phyloP scores from a whole-genome alignment of 306 rosid genomes.

The Sophora flavescens region DNA sequence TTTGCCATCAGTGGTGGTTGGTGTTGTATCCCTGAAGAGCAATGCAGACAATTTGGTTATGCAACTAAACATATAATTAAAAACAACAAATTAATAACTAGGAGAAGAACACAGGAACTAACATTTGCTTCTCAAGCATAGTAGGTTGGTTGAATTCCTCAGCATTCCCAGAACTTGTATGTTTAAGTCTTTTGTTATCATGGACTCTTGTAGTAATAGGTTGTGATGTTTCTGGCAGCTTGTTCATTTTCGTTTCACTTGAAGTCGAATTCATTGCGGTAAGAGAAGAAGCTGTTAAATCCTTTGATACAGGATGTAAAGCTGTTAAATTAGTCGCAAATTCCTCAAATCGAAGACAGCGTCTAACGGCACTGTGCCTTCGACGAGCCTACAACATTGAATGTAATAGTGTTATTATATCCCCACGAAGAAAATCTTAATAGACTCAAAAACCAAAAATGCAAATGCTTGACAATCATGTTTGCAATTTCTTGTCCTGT shows the following conservation, averaged over 20 bases:
- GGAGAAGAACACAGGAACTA: neutral
- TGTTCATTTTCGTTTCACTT: neutral
- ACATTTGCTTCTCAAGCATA: conserved; percentile 51
- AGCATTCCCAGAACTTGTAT: conserved; percentile 34
- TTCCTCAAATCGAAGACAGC: conserved; percentile 58
- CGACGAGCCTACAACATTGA: conserved; percentile 39
- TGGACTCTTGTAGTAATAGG: conserved; percentile 16
- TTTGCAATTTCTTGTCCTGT: too few relatives aligned
- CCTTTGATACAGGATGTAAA: conserved; percentile 12
- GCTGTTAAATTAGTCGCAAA: conserved; percentile 23
- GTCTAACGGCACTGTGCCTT: conserved; percentile 48
- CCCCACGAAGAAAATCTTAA: too few relatives aligned
- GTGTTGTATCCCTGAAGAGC: conserved; percentile 47
- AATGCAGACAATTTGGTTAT: conserved; percentile 13
- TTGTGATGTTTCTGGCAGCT: neutral
- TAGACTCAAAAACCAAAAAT: too few relatives aligned
- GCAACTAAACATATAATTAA: neutral
- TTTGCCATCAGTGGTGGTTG: conserved; percentile 22
- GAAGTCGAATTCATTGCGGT: conserved; percentile 26
- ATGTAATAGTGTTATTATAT: neutral
- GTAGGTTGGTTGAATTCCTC: conserved; percentile 41
- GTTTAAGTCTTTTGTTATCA: conserved; percentile 33
- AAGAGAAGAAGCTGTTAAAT: conserved; percentile 28
- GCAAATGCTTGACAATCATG: too few relatives aligned
- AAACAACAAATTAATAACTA: neutral